Evolutionary conservation across 2,329 filamentous ascomycete species (phyloP), one percentile per base, ranked within the genome.

Genomic region (Cladosporium sphaerospermum): DNA sequence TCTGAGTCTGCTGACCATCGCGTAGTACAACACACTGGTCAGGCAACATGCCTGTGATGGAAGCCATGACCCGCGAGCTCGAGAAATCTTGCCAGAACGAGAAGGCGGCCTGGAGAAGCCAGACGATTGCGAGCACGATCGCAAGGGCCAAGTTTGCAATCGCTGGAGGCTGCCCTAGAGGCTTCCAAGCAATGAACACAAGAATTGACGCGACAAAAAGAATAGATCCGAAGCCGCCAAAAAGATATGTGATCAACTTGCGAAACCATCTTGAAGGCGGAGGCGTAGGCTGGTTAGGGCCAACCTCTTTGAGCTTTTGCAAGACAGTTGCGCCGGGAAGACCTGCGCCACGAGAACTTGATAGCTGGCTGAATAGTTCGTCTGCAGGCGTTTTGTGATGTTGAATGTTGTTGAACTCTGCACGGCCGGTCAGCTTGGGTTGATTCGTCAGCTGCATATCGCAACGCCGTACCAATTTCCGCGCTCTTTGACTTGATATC

Each of bases 41-140:
- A 0, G 87, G 87, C n/a, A 91, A 75, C 86, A 91, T 88, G 14
- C 79, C 84, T 45, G 84, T 87, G 65, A 91, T 91, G 0, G 85
- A 88, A 14, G 82, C 80, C 88, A 91, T 91, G 52, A 89, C 86
- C 4, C 83, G 75, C 1, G 81, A 85, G 0, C 85, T 86, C 2
- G 85, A 88, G 80, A 86, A 91, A 65, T 91, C 87, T 57, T 75
- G 73, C 67, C 71, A 75, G 71, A 89, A 90, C 2, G 74, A 79
- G 57, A 77, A 77, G 1, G 64, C 66, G 9, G 75, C 75, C 53
- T 77, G 74, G n/a, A 73, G 69, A 47, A 75, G 56, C 84, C 86
- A 91, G 7, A 91, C 86, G 5, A 81, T 78, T 1, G 85, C 66
- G 5, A 91, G 72, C 2, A 91, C 86, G 61, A 89, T 87, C 0